Conservation (phyloP, 495 filamentous ascomycete genomes). For the Schizothecium vesticola region DNA sequence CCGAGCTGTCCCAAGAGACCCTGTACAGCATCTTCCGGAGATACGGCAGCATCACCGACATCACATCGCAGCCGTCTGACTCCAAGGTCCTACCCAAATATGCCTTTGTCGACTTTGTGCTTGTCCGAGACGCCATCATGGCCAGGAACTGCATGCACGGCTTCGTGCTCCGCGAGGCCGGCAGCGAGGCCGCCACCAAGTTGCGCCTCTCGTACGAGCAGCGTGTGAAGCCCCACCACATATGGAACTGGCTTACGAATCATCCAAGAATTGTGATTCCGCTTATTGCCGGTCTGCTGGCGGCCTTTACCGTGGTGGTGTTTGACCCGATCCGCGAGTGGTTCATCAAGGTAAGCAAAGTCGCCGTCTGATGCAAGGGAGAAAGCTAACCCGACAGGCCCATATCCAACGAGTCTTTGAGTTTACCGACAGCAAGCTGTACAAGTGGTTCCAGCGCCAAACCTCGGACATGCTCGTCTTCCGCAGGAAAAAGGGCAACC, state of each 20-base stretch:
- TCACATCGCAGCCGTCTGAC: slow-evolving; percentile 69
- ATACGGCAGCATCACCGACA: slow-evolving; percentile 84
- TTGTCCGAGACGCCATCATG: slow-evolving; percentile 68
- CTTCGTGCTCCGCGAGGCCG: slow-evolving; percentile 62
- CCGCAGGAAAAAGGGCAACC: slow-evolving; percentile 49
- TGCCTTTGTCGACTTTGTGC: slow-evolving; percentile 70
- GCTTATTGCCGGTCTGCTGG: slow-evolving; percentile 67
- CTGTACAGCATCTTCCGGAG: slow-evolving; percentile 82
- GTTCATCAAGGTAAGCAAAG: slow-evolving; percentile 60
- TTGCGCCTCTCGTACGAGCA: slow-evolving; percentile 79
- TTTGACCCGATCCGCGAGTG: slow-evolving; percentile 92
- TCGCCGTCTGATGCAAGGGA: no score
- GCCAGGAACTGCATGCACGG: slow-evolving; percentile 94
- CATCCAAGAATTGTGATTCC: slow-evolving; percentile 90
- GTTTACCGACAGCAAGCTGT: slow-evolving; percentile 61
- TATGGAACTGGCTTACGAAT: slow-evolving; percentile 82
- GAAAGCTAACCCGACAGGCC: slow-evolving; percentile 28
- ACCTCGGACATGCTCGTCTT: slow-evolving; percentile 62
- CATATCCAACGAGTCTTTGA: slow-evolving; percentile 77
- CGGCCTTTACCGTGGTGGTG: slow-evolving; percentile 78
- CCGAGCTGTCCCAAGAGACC: slow-evolving; percentile 79
- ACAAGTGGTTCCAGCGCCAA: slow-evolving; percentile 76
- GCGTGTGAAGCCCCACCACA: slow-evolving; percentile 65
- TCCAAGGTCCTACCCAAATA: slow-evolving; percentile 77
- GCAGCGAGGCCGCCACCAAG: slow-evolving; percentile 66